phyloP scores from a whole-genome alignment of 2,329 filamentous ascomycete species.

The Diaporthe citriasiana region DNA sequence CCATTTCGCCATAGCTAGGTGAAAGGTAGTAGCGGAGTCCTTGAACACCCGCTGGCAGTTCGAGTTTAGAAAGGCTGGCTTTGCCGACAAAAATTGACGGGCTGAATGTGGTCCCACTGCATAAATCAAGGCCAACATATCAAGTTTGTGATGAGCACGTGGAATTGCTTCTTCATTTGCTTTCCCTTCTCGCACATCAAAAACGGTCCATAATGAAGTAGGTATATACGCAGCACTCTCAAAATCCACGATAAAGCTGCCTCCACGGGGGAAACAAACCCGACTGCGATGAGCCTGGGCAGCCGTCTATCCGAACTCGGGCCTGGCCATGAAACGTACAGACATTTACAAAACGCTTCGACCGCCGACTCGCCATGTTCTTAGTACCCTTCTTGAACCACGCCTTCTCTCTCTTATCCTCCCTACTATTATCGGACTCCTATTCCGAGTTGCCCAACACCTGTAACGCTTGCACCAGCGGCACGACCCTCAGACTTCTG shows the following conservation, averaged over 20 bases:
- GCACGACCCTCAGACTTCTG: conserved; percentile 69
- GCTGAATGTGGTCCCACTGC: not conserved
- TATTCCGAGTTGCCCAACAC: conserved; percentile 61
- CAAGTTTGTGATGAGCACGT: not conserved
- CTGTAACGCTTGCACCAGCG: conserved; percentile 70
- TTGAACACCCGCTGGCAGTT: not conserved
- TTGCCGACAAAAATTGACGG: not conserved
- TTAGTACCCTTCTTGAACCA: not conserved
- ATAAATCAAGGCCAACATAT: not conserved
- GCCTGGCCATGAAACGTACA: conserved; percentile 30
- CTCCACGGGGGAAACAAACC: conserved; percentile 5
- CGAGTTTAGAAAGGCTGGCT: not conserved
- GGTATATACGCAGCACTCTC: conserved; percentile 39
- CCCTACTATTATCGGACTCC: conserved; percentile 14
- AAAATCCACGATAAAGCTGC: conserved; percentile 24
- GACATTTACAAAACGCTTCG: conserved; percentile 8
- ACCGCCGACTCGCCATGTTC: not conserved
- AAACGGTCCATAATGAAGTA: conserved; percentile 35
- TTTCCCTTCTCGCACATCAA: conserved; percentile 13
- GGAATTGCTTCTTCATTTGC: not conserved
- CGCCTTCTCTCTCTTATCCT: not conserved
- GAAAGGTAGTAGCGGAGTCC: not conserved
- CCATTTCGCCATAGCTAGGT: not conserved
- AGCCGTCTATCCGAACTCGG: conserved; percentile 22
- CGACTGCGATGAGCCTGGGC: conserved; percentile 6